Evolutionary conservation across 495 filamentous ascomycete genomes (phyloP).

Genomic region (Annulohypoxylon maeteangense): DNA sequence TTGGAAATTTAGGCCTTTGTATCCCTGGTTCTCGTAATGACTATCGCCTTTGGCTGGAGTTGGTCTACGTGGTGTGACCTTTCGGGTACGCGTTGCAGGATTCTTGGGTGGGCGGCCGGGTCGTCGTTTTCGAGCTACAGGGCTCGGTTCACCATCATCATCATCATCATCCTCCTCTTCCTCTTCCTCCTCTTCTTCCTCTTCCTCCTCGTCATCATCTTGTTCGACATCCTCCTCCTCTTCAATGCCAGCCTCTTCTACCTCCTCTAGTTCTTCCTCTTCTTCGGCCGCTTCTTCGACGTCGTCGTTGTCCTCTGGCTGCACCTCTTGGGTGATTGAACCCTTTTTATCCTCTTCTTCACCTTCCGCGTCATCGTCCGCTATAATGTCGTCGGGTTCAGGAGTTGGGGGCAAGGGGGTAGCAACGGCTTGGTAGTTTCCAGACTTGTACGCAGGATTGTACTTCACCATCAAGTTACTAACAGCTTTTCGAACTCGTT

Average conservation of each 20-base stretch:
- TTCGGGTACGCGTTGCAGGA: slow-evolving; percentile 42
- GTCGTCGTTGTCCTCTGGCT: slow-evolving; percentile 37
- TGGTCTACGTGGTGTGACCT: slow-evolving; percentile 31
- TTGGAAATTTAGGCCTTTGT: slow-evolving; percentile 75
- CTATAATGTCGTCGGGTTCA: slow-evolving; percentile 46
- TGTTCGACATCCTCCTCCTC: slow-evolving; percentile 45
- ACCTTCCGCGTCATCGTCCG: slow-evolving; percentile 46
- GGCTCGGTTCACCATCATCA: slow-evolving; percentile 50
- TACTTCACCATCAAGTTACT: slow-evolving; percentile 79
- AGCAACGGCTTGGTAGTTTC: slow-evolving; percentile 68
- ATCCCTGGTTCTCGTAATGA: slow-evolving; percentile 63
- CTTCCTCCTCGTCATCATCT: slow-evolving; percentile 26
- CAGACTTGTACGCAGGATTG: slow-evolving; percentile 75
- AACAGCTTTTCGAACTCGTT: slow-evolving; percentile 76
- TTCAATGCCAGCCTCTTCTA: slow-evolving; percentile 47
- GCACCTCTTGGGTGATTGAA: slow-evolving; percentile 20
- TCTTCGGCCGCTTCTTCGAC: slow-evolving; percentile 38
- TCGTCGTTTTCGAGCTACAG: slow-evolving; percentile 43
- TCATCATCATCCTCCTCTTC: slow-evolving; percentile 52
- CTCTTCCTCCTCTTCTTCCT: slow-evolving; percentile 35
- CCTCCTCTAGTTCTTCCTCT: slow-evolving; percentile 43
- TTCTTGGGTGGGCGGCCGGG: slow-evolving; percentile 48
- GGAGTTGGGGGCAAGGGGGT: slow-evolving; percentile 68
- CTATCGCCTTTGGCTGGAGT: slow-evolving; percentile 57
- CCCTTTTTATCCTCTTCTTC: slow-evolving; percentile 37